Evolutionary conservation across 768 basidiomycete species (phyloP), one percentile per base, ranked within the genome.

Genomic region (Gloeostereum incarnatum): DNA sequence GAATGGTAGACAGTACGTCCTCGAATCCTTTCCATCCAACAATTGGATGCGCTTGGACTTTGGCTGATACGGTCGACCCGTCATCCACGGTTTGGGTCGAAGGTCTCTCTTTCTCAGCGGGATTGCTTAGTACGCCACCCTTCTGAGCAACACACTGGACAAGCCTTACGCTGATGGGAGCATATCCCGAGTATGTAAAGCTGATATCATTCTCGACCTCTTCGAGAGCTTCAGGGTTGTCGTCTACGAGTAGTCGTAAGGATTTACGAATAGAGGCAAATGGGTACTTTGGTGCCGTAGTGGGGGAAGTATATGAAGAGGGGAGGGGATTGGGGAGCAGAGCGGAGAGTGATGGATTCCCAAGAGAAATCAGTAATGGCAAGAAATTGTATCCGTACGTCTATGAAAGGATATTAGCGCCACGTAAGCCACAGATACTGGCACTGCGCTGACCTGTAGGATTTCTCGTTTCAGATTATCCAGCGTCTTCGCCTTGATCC

Each of bases 11-110:
- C 16, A 96, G 55, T 10, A 88, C 74, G 50, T 98, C 94, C 58
- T 98, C 96, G 52, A 99, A 91, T 17, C 92, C 94, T 57, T 87
- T 94, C 93, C 94, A 99, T 2, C 94, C 94, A 6, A 84, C 75
- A 42, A 99, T 85, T 2, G 90, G 84, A 57, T 96, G 92, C 1
- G 92, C 91, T 53, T 79, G 82, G 27, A 85, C 68, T 54, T 78
- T 47, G n/a, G 56, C 45, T 38, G 50, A 14, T 26, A 24, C n/a
- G 5, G 29, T 48, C 31, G n/a, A n/a, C n/a, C n/a, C n/a, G n/a
- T n/a, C n/a, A n/a, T n/a, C n/a, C n/a, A n/a, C n/a, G 58, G 63
- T 38, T 61, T 54, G 35, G 23, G 4, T 29, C 32, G 24, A 11
- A 0, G 52, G 36, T 54, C 66, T 70, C 42, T 75, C 75, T 54